Evolutionary conservation across 306 rosid species (phyloP).

Genomic region (Gillenia trifoliata): DNA sequence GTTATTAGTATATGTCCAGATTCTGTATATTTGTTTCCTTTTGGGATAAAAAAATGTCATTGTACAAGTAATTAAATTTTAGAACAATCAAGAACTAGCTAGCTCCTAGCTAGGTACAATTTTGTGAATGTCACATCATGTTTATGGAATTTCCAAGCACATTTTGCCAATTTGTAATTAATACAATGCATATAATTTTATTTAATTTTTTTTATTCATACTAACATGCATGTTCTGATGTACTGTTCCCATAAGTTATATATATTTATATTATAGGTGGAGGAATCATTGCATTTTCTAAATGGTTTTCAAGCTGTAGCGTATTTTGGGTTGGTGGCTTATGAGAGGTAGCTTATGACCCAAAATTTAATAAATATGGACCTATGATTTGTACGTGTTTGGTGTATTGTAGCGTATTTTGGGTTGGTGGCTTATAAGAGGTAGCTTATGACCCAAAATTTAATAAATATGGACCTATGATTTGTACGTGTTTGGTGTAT

Average conservation of each 20-base stretch:
- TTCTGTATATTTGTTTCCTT: background rate
- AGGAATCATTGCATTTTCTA: background rate
- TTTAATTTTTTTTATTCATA: too few relatives aligned
- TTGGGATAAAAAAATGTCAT: background rate
- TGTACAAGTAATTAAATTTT: background rate
- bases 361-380: background rate
- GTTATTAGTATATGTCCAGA: too few relatives aligned
- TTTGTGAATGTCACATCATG: background rate
- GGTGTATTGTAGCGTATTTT: background rate
- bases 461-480: background rate
- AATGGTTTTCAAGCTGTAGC: too few relatives aligned
- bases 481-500: background rate
- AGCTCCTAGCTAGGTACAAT: background rate
- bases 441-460: background rate
- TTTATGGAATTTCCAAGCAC: background rate
- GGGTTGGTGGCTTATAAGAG: background rate
- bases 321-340: background rate
- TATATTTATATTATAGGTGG: too few relatives aligned
- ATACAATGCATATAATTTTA: too few relatives aligned
- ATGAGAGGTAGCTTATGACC: background rate
- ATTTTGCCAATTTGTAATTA: too few relatives aligned
- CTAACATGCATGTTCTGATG: too few relatives aligned
- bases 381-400: too few relatives aligned
- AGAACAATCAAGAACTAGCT: background rate
- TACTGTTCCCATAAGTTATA: too few relatives aligned